Evolutionary conservation across 805 yeast species (phyloP).

Genomic region (Blastobotrys mokoenaii): DNA sequence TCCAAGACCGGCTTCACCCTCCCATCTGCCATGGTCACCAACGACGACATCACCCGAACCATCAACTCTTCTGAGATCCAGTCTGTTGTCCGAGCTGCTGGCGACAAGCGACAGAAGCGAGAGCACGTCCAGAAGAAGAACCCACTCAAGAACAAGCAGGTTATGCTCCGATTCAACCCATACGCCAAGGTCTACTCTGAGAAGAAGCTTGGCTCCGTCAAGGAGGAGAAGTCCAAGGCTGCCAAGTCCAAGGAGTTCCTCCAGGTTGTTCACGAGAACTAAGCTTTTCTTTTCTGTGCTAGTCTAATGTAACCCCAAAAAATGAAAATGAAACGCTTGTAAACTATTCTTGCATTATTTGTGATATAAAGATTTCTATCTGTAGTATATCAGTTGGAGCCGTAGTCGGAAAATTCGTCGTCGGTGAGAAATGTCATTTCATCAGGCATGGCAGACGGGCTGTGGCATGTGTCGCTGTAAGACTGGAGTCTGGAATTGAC

Average conservation of each 20-base stretch:
- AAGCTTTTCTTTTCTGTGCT: slow-evolving; percentile 9
- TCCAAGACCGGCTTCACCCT: slow-evolving; percentile 86
- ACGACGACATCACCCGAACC: slow-evolving; percentile 93
- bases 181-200: slow-evolving; percentile 96
- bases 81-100: slow-evolving; percentile 94
- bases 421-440: slow-evolving; percentile 27
- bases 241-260: slow-evolving; percentile 22
- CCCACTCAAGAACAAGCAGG: slow-evolving; percentile 99
- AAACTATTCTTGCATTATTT: too few relatives aligned
- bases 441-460: slow-evolving; percentile 14
- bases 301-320: background rate
- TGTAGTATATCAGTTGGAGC: background rate
- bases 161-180: slow-evolving; percentile 97
- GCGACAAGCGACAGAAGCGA: slow-evolving; percentile 89
- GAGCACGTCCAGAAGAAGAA: slow-evolving; percentile 95
- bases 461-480: slow-evolving; percentile 12
- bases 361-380: background rate
- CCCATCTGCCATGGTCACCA: slow-evolving; percentile 90
- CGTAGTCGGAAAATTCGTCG: background rate
- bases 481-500: slow-evolving; percentile 8
- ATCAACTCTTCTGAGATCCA: slow-evolving; percentile 99
- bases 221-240: slow-evolving; percentile 49
- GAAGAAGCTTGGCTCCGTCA: slow-evolving; percentile 80
- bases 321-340: background rate
- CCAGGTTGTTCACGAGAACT: slow-evolving; percentile 26